A percentile compares a stretch with the other conserved stretches of the same genome.
Evolutionary conservation across 441 rosid species (phyloP).

Genomic region (Breynia disticha): DNA sequence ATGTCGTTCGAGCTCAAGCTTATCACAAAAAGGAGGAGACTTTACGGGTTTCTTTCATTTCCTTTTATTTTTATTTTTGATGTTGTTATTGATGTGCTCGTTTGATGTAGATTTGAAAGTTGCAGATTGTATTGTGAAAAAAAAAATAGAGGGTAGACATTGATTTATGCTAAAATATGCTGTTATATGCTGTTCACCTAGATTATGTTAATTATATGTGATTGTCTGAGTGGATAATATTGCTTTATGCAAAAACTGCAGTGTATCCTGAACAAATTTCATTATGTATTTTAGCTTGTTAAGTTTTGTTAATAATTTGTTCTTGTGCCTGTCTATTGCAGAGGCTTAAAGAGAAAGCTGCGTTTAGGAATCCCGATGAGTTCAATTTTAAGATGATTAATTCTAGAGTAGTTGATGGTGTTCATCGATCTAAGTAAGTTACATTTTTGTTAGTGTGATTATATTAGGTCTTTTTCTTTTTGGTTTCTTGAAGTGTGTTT

Average conservation of each 20-base stretch:
- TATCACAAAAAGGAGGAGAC: slow-evolving; percentile 64
- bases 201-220: too few species aligned
- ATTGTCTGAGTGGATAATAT: too few species aligned
- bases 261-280: too few species aligned
- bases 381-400: slow-evolving; percentile 80
- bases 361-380: slow-evolving; percentile 80
- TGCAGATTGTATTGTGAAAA: too few species aligned
- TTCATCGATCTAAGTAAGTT: slow-evolving; percentile 63
- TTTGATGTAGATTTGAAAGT: not conserved
- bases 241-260: too few species aligned
- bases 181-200: too few species aligned
- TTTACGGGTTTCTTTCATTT: slow-evolving; percentile 26
- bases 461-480: not conserved
- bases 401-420: slow-evolving; percentile 42
- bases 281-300: too few species aligned
- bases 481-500: not conserved
- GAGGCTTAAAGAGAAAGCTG: slow-evolving; percentile 82
- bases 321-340: slow-evolving; percentile 18
- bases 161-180: too few species aligned
- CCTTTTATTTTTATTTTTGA: not conserved
- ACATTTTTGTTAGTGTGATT: not conserved
- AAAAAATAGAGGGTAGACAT: too few species aligned
- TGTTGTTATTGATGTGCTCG: not conserved
- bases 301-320: not conserved
- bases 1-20: slow-evolving; percentile 67